Conservation (phyloP, 345 rosid genomes). For the Eucalyptus erythrocorys region DNA sequence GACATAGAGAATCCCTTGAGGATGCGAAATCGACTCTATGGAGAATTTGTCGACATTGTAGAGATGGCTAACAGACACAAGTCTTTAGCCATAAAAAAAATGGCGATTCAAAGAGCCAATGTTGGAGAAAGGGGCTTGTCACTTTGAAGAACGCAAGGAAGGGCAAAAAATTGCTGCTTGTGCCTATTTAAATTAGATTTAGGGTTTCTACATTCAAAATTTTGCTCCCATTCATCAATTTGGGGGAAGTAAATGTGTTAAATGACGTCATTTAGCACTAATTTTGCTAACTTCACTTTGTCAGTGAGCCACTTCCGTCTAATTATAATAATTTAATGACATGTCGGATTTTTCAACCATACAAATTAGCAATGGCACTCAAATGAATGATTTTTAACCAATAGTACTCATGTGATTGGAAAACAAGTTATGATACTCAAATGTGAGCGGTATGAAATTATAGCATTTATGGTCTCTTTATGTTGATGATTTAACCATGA, state of each 20-base stretch:
- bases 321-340: background rate
- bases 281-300: background rate
- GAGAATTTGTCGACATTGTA: background rate
- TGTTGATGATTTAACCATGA: background rate
- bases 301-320: background rate
- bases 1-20: background rate
- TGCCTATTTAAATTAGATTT: slow-evolving; percentile 32
- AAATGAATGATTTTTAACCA: background rate
- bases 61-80: background rate
- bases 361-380: background rate
- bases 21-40: background rate
- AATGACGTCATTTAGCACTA: background rate
- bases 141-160: background rate
- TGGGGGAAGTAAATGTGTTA: background rate
- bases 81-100: slow-evolving; percentile 1
- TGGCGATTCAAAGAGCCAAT: slow-evolving; percentile 58
- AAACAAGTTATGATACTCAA: background rate
- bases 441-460: background rate
- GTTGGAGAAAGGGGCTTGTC: slow-evolving; percentile 58
- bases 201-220: background rate
- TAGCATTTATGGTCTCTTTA: background rate
- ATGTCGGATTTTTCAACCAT: background rate
- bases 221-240: background rate
- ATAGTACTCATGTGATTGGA: background rate
- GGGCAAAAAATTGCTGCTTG: slow-evolving; percentile 23